Percentiles rank a stretch among this genome's conserved stretches.
Evolutionary conservation across 495 filamentous ascomycete species (phyloP).

Genomic region (Hypoxylon fragiforme): DNA sequence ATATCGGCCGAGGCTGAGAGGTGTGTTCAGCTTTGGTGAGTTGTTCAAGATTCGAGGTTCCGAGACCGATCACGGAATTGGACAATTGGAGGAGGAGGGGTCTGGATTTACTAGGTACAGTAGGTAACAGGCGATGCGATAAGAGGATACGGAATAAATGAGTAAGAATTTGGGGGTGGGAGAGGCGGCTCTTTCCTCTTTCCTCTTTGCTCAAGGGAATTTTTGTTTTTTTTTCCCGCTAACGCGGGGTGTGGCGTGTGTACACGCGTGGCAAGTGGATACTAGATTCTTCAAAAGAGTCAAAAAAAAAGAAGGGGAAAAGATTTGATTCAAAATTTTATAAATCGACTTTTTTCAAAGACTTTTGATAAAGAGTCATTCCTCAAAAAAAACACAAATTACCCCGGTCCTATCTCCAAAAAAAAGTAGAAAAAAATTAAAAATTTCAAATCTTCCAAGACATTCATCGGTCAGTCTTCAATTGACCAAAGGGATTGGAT

Average conservation of each 20-base stretch:
- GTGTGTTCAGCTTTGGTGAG: constrained; percentile 16
- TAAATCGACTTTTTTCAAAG: too few species aligned
- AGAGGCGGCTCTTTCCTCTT: constrained; percentile 12
- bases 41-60: constrained; percentile 2
- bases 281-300: neutral
- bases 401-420: too few species aligned
- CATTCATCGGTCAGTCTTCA: constrained; percentile 10
- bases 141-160: constrained; percentile 13
- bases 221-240: constrained; percentile 30
- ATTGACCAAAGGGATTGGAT: constrained; percentile 35
- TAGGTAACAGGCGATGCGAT: constrained; percentile 7
- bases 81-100: constrained; percentile 28
- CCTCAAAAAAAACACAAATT: too few species aligned
- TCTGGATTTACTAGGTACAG: constrained; percentile 27
- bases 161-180: constrained; percentile 9
- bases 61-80: constrained; percentile 37
- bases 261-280: constrained; percentile 21
- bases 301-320: neutral
- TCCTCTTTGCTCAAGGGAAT: too few species aligned
- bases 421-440: too few species aligned
- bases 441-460: neutral
- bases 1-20: constrained; percentile 26
- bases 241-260: neutral
- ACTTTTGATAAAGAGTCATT: too few species aligned
- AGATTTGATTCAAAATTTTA: too few species aligned